Conservation (phyloP, 768 basidiomycete species). For the Filobasidium floriforme region DNA sequence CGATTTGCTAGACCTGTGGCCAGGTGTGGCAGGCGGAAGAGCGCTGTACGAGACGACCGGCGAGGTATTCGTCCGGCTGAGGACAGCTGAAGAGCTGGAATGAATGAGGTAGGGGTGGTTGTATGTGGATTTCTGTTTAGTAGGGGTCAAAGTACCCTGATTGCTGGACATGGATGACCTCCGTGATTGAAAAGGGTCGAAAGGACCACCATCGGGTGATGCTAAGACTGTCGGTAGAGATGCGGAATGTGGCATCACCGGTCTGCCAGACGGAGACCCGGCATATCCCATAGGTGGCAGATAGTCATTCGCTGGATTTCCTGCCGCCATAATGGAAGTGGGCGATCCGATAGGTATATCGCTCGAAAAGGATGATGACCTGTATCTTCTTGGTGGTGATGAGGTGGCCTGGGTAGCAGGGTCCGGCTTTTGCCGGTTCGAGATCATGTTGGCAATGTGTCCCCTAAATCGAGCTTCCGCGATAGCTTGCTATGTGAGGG, state of each 20-base stretch:
- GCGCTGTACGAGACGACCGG: neutral
- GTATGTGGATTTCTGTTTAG: neutral
- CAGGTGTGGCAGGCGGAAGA: neutral
- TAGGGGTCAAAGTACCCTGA: neutral
- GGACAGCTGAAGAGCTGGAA: neutral
- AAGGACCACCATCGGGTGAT: neutral
- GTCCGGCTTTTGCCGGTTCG: neutral
- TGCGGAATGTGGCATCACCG: neutral
- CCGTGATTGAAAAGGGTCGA: neutral
- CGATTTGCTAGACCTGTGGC: slow-evolving; percentile 1
- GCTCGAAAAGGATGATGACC: slow-evolving; percentile 6
- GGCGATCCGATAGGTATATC: slow-evolving; percentile 6
- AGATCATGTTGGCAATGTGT: neutral
- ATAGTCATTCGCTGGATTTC: neutral
- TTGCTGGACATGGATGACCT: neutral
- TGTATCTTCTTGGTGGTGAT: neutral
- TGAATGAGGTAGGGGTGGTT: slow-evolving; percentile 4
- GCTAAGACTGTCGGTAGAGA: neutral
- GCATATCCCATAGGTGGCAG: neutral
- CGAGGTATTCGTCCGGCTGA: slow-evolving; percentile 2
- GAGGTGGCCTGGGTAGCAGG: neutral
- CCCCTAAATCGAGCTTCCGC: no score
- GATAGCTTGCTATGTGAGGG: no score
- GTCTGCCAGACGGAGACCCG: neutral
- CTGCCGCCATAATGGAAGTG: neutral